Base-by-base conservation (phyloP, 2,329 filamentous ascomycete species). In the Shiraia bambusicola region DNA sequence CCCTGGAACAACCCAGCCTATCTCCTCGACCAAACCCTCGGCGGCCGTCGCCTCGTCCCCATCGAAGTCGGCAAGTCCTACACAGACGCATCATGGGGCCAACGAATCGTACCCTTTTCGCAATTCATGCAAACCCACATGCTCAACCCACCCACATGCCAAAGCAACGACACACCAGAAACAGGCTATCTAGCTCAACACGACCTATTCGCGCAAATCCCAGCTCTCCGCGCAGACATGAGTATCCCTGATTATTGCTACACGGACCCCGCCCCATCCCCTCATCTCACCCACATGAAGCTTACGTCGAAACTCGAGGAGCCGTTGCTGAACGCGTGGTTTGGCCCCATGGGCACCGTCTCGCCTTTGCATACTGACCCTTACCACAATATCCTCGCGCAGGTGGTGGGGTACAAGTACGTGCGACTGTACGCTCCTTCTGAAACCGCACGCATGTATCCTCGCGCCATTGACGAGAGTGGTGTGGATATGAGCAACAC, bases 401-500 rank as follows among this genome's bases (percentile, higher is more conserved):
- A 97, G 67, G 87, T 94, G 0, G 87, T 95, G 0, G 93, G 93
- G 0, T 76, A 80, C 42, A 98, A 98, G 69, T 97, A 97, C 66
- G 73, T 97, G n/a, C 79, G 93, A 1, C 75, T 97, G 2, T 97
- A 96, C 65, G 76, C 84, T 1, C 91, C 92, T 0, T 76, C 83
- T 31, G 42, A 64, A 16, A 82, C 79, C 4, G 53, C 63, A 2
- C 71, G 66, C 3, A 69, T 95, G 60, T 78, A 82, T 40, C 82
- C 88, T 0, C 73, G 81, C 19, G 78, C 79, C 0, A 65, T 74
- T 1, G 84, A 87, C 50, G 77, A 78, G 17, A 70, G 69, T 9
- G 87, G 87, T 0, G 83, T 97, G 15, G 85, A 94, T 65, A 96
- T 97, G 91, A 84, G 82, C 14, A 98, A 98, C 63, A 97, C 92